Conservation (phyloP, 2,329 filamentous ascomycete genomes). For the Rosellinia necatrix region DNA sequence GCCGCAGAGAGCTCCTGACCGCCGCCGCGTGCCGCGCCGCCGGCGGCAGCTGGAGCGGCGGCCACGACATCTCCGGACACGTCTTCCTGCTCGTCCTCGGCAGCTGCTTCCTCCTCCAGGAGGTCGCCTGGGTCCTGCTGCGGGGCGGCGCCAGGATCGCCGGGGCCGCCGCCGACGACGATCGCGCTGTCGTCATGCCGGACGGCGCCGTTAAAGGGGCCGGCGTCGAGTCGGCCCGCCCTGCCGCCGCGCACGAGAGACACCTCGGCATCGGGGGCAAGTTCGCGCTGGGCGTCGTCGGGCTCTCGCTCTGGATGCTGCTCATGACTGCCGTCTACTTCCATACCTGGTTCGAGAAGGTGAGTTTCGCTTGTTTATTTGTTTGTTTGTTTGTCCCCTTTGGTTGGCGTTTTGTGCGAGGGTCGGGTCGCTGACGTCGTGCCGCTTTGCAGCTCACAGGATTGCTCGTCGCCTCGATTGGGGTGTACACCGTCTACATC, state of each 20-base stretch:
- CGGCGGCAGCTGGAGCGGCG: constrained; percentile 87
- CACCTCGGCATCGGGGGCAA: constrained; percentile 54
- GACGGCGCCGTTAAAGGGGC: constrained; percentile 70
- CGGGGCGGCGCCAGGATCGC: constrained; percentile 47
- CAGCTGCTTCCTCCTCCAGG: constrained; percentile 79
- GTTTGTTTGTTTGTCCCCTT: too few species aligned
- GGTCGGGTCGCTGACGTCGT: constrained; percentile 10
- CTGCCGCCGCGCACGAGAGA: constrained; percentile 35
- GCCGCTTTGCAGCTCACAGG: constrained; percentile 24
- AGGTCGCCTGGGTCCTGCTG: constrained; percentile 67
- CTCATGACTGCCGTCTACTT: constrained; percentile 99
- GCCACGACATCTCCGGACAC: constrained; percentile 94
- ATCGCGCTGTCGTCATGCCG: constrained; percentile 66
- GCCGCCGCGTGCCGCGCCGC: constrained; percentile 80
- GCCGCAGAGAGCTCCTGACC: constrained; percentile 63
- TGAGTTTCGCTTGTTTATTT: constrained; percentile 51
- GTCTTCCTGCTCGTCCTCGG: constrained; percentile 90
- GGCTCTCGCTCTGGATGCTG: constrained; percentile 89
- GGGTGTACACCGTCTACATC: constrained; percentile 34
- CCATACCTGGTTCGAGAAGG: constrained; percentile 98
- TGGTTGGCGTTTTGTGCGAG: neutral
- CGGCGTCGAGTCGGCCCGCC: constrained; percentile 50
- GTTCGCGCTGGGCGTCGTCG: constrained; percentile 67
- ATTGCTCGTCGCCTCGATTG: constrained; percentile 32
- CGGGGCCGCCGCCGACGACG: constrained; percentile 56